phyloP scores from a whole-genome alignment of 2,329 filamentous ascomycete species.

The Annulohypoxylon truncatum region DNA sequence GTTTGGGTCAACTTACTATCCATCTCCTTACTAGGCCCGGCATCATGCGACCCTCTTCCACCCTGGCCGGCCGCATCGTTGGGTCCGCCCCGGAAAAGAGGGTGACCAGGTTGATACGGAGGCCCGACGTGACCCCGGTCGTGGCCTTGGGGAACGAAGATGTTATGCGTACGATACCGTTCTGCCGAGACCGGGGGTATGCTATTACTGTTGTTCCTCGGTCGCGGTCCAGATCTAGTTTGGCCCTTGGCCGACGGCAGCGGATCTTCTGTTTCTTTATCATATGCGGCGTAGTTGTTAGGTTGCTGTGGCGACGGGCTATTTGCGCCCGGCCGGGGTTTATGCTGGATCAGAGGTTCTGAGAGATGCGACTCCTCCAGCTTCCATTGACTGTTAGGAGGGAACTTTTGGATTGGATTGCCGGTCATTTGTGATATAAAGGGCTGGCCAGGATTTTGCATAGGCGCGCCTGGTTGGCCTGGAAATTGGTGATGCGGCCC shows the following conservation, averaged over 20 bases:
- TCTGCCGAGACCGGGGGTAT: slow-evolving; percentile 64
- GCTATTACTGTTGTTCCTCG: slow-evolving; percentile 43
- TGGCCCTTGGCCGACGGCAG: slow-evolving; percentile 35
- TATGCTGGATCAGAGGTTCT: slow-evolving; percentile 59
- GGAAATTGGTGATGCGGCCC: slow-evolving; percentile 39
- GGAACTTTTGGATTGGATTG: slow-evolving; percentile 57
- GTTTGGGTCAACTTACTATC: slow-evolving; percentile 54
- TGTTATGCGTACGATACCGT: slow-evolving; percentile 57
- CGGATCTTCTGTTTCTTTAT: slow-evolving; percentile 62
- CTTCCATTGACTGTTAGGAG: slow-evolving; percentile 62
- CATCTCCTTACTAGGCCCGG: slow-evolving; percentile 60
- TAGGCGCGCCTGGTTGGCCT: slow-evolving; percentile 28
- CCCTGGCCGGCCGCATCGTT: slow-evolving; percentile 55
- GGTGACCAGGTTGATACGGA: slow-evolving; percentile 37
- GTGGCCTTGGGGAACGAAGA: slow-evolving; percentile 53
- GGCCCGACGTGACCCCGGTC: slow-evolving; percentile 38
- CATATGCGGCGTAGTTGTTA: slow-evolving; percentile 54
- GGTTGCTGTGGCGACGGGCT: slow-evolving; percentile 49
- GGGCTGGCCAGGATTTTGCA: slow-evolving; percentile 42
- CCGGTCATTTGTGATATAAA: slow-evolving; percentile 44
- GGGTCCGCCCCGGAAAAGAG: slow-evolving; percentile 54
- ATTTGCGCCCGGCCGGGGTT: slow-evolving; percentile 52
- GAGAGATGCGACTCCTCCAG: slow-evolving; percentile 66
- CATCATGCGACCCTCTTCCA: slow-evolving; percentile 52
- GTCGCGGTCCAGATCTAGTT: slow-evolving; percentile 34